Conservation (phyloP, 2,329 filamentous ascomycete species). For the Metarhizium guizhouense region DNA sequence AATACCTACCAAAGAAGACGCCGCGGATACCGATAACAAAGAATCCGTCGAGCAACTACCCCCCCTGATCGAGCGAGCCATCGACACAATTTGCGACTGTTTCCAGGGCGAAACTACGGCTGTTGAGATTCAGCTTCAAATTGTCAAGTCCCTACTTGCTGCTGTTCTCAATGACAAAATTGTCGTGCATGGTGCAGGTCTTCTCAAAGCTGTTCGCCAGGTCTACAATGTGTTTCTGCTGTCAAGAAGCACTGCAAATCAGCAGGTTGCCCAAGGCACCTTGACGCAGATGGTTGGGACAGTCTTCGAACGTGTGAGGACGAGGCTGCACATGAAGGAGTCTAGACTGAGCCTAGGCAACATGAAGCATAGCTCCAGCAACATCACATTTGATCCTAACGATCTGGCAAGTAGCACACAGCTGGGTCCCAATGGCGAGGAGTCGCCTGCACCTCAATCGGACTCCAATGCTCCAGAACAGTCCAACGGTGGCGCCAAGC, state of each 20-base stretch:
- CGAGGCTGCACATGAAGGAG: slow-evolving; percentile 79
- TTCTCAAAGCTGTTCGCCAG: slow-evolving; percentile 92
- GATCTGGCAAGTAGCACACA: slow-evolving; percentile 26
- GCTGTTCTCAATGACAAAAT: slow-evolving; percentile 98
- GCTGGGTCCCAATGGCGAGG: slow-evolving; percentile 28
- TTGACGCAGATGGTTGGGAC: slow-evolving; percentile 98
- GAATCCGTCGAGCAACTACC: slow-evolving; percentile 34
- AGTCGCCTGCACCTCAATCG: slow-evolving; percentile 23
- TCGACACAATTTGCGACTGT: slow-evolving; percentile 98
- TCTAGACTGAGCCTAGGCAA: slow-evolving; percentile 52
- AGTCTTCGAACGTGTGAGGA: slow-evolving; percentile 91
- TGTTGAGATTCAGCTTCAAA: slow-evolving; percentile 89
- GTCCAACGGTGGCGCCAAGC: slow-evolving; percentile 38
- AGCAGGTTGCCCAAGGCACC: slow-evolving; percentile 94
- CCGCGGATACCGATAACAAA: slow-evolving; percentile 19
- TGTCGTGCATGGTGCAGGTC: slow-evolving; percentile 89
- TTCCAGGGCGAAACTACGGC: slow-evolving; percentile 95
- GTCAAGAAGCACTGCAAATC: slow-evolving; percentile 87
- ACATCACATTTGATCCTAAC: slow-evolving; percentile 40
- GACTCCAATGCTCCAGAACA: slow-evolving; percentile 20
- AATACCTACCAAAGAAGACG: slow-evolving; percentile 44
- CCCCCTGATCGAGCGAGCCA: slow-evolving; percentile 90
- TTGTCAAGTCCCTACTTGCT: slow-evolving; percentile 91
- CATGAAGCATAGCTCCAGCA: slow-evolving; percentile 44
- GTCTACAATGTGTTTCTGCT: slow-evolving; percentile 99